Base-by-base conservation (phyloP, 208 protist genomes). In the Balamuthia mandrillaris region DNA sequence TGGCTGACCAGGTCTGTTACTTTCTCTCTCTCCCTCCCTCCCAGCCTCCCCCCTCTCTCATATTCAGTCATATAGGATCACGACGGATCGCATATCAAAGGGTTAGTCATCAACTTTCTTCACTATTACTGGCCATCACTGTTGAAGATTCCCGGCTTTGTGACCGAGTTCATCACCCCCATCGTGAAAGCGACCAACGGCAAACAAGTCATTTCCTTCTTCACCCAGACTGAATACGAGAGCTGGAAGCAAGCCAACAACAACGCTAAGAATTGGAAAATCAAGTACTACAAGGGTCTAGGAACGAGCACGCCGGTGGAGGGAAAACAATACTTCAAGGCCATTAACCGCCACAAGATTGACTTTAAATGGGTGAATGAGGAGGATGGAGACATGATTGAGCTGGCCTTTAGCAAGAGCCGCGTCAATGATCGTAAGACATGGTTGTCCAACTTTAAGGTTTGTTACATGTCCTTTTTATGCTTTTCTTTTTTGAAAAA, bases 31-130 rank as follows among this genome's bases (percentile, higher is more conserved):
- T 5, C 33, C 29, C 54, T 72, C 14, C 31, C 21, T 84, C 47
- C 27, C 6, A 44, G n/a, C n/a, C 33, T 68, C 21, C n/a, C 82
- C 70, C 44, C 51, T 60, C 21, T 84, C 33, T 66, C 16, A 39
- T 75, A 24, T 14, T 27, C 18, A 56, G n/a, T 56, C 21, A 56
- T 56, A n/a, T 84, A 95, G 92, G 99, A 99, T 95, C 95, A 98
- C 89, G 99, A 99, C 88, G 99, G 99, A 21, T 99, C 98, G 47
- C 99, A 99, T 93, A 99, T 99, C 90, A 99, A 99, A 89, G 99
- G 99, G 16, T 93, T 99, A 10, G 89, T 99, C 33, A 99, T 99
- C 89, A 99, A 99, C 93, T 97, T 99, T 70, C 94, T 99, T 47
- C 98, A 99, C 89, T 95, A 95, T 87, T 99, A 98, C 91, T 99